Percentiles rank a stretch among this genome's conserved stretches.
Conservation (phyloP, 73 alveolate genomes). For the Stentor coeruleus region DNA sequence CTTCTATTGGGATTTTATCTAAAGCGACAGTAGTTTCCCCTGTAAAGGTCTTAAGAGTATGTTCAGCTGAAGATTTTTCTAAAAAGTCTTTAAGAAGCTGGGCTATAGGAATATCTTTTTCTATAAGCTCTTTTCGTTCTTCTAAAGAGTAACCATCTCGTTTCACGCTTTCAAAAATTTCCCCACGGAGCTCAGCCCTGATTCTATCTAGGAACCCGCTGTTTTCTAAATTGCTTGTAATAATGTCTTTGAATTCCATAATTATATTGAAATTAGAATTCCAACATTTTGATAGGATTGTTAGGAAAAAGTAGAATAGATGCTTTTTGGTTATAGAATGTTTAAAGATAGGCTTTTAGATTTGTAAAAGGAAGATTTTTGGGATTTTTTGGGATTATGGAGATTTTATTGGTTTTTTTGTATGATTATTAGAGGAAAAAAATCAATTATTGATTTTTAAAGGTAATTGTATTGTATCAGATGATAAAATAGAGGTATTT, state of each 20-base stretch:
- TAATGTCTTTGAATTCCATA: slow-evolving; percentile 4
- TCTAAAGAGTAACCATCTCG: neutral
- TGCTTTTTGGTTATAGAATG: too few species aligned
- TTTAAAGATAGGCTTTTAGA: too few species aligned
- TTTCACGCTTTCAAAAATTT: neutral
- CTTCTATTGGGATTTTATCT: neutral
- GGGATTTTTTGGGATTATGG: too few species aligned
- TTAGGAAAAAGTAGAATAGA: too few species aligned
- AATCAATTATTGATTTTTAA: too few species aligned
- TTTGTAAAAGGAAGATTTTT: too few species aligned
- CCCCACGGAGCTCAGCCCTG: neutral
- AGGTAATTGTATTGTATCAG: too few species aligned
- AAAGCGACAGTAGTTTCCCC: neutral
- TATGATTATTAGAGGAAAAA: too few species aligned
- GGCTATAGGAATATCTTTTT: neutral
- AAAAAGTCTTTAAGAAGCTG: neutral
- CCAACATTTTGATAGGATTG: too few species aligned
- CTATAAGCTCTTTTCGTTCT: neutral
- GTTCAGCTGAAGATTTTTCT: neutral
- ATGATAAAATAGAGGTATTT: too few species aligned
- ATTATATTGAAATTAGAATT: too few species aligned
- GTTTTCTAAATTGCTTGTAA: neutral
- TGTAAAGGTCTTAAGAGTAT: neutral
- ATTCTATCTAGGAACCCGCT: neutral
- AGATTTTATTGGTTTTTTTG: too few species aligned